Evolutionary conservation across 2,329 filamentous ascomycete species (phyloP), one percentile per base, ranked within the genome.

Genomic region (Pochonia chlamydosporia): DNA sequence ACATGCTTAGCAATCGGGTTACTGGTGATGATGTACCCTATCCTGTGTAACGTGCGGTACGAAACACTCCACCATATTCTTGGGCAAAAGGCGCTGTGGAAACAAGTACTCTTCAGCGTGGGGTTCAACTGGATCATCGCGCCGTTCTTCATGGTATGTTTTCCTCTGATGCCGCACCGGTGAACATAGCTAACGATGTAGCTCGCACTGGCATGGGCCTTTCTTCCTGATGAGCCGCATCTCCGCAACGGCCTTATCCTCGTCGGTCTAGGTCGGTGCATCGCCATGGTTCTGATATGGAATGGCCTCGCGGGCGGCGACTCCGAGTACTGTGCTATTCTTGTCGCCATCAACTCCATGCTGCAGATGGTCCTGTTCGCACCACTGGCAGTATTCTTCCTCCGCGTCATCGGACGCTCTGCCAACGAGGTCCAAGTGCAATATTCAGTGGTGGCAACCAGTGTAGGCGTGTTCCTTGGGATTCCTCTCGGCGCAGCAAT

Each of bases 21-120:
- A 1, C 74, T 95, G 1, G 82, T 95, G 36, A 95, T 95, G 89
- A 95, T 95, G 88, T 95, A 93, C 59, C 90, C 89, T 0, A 95
- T 95, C 50, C 71, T 95, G 1, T 95, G 88, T 75, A 93, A 93
- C 63, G 85, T 95, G 5, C 81, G 81, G 35, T 93, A 82, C 64
- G 89, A 95, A 63, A 78, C 79, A 0, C 67, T 95, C 9, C 87
- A 89, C 62, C 68, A 77, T 3, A 70, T 89, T 4, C 76, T 93
- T 49, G 63, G 68, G 3, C 72, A 81, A 3, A 72, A 73, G 3
- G 70, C 71, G 1, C 70, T 95, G 3, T 95, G 87, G 89, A 79
- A 81, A 43, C 89, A 95, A 63, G 79, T 95, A n/a, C 70, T 62
- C 0, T 87, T 95, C 57, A 90, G 85, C 48, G 65, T 95, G 3